Percentiles rank a stretch among this genome's conserved stretches.
These are phyloP conservation scores for Irpex sp. DNA, from an alignment of 1,284 basidiomycete genomes.

Conservation along the genomic window DNA sequence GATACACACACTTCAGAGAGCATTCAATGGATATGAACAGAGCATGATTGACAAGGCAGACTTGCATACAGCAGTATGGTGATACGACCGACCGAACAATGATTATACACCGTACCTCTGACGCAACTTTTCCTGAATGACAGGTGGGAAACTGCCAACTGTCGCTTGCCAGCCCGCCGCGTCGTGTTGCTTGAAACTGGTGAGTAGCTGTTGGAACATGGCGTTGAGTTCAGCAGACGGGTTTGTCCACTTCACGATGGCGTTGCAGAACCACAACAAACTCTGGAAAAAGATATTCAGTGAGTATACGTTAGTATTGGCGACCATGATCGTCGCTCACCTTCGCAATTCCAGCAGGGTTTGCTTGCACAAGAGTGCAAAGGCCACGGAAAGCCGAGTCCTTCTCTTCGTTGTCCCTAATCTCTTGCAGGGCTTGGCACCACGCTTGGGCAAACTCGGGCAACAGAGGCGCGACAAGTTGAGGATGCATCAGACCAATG, in stretches of 20 bases:
- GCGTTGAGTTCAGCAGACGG: constrained; percentile 84
- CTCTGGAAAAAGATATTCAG: constrained; percentile 44
- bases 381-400: constrained; percentile 99
- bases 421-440: constrained; percentile 97
- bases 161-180: constrained; percentile 74
- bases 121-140: constrained; percentile 72
- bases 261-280: constrained; percentile 93
- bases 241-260: constrained; percentile 89
- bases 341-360: constrained; percentile 87
- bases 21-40: not conserved
- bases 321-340: constrained; percentile 33
- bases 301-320: constrained; percentile 4
- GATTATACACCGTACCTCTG: constrained; percentile 68
- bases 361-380: constrained; percentile 92
- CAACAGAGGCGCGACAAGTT: constrained; percentile 84
- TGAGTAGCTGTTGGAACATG: constrained; percentile 85
- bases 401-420: constrained; percentile 99
- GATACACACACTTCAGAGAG: not conserved
- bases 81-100: not conserved
- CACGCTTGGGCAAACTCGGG: constrained; percentile 91
- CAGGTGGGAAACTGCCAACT: constrained; percentile 69
- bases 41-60: not conserved
- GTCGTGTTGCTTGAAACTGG: constrained; percentile 82
- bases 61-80: not conserved
- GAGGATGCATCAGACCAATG: constrained; percentile 89